Evolutionary conservation across 2,329 filamentous ascomycete species (phyloP).

Genomic region (Tympanopsis confertula): DNA sequence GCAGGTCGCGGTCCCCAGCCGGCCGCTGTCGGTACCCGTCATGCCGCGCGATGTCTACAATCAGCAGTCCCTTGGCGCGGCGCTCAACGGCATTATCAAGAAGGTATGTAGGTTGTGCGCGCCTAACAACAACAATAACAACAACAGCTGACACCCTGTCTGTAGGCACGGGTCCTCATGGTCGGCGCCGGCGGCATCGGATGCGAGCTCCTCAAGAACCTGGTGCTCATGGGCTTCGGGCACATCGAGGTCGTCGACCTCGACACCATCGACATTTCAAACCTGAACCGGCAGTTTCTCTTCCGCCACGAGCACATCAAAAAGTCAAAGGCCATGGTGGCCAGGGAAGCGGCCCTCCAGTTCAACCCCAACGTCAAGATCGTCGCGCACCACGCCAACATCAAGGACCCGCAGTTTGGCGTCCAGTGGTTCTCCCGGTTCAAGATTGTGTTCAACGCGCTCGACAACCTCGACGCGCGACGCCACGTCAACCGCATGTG

Average conservation of each 20-base stretch:
- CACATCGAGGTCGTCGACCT: constrained; percentile 65
- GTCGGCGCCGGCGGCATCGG: constrained; percentile 68
- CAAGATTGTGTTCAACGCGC: constrained; percentile 62
- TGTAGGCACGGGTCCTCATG: constrained; percentile 54
- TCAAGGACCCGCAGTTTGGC: constrained; percentile 59
- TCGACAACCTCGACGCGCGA: constrained; percentile 64
- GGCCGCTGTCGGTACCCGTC: neutral
- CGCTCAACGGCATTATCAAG: constrained; percentile 55
- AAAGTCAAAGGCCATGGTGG: constrained; percentile 56
- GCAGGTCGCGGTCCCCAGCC: neutral
- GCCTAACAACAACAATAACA: neutral
- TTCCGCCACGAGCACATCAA: constrained; percentile 69
- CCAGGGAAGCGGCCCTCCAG: constrained; percentile 57
- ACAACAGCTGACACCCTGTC: constrained; percentile 17
- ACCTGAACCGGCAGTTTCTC: constrained; percentile 66
- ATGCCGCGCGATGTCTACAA: constrained; percentile 40
- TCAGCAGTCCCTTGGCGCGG: constrained; percentile 54
- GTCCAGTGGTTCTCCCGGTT: constrained; percentile 60
- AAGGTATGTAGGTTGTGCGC: constrained; percentile 37
- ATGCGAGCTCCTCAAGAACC: constrained; percentile 66
- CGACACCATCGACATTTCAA: constrained; percentile 67
- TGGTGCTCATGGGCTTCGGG: constrained; percentile 61
- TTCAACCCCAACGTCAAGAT: constrained; percentile 62
- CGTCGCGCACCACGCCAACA: constrained; percentile 61
- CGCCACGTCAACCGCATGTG: constrained; percentile 70